Evolutionary conservation across 1,139 yeast species (phyloP).

Genomic region (Wickerhamomyces sp.): DNA sequence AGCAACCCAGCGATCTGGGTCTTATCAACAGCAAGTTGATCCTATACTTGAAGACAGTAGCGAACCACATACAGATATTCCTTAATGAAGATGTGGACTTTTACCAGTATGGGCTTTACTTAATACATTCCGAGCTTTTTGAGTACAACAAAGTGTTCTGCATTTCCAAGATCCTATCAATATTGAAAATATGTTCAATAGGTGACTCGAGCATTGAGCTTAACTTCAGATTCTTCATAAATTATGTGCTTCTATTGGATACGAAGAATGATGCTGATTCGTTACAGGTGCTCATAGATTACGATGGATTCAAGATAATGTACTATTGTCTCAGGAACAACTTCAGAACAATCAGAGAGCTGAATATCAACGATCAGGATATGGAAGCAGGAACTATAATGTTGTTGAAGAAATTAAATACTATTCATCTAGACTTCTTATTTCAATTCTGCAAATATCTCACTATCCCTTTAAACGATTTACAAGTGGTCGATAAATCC

Average conservation of each 20-base stretch:
- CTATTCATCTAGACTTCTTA: constrained; percentile 46
- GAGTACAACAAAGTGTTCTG: constrained; percentile 36
- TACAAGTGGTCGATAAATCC: constrained; percentile 44
- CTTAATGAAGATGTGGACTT: constrained; percentile 31
- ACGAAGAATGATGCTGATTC: constrained; percentile 39
- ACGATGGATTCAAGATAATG: constrained; percentile 43
- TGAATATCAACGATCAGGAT: constrained; percentile 12
- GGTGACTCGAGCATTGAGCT: constrained; percentile 19
- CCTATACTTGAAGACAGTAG: constrained; percentile 28
- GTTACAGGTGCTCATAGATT: constrained; percentile 43
- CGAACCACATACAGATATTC: constrained; percentile 29
- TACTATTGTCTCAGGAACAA: constrained; percentile 35
- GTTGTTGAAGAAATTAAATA: constrained; percentile 31
- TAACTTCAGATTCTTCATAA: constrained; percentile 39
- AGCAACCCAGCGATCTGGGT: constrained; percentile 17
- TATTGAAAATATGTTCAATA: constrained; percentile 33
- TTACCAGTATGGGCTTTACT: constrained; percentile 29
- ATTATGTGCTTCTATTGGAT: constrained; percentile 46
- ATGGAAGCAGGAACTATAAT: constrained; percentile 9
- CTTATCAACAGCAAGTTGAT: constrained; percentile 29
- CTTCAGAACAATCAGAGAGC: constrained; percentile 17
- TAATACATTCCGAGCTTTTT: constrained; percentile 34
- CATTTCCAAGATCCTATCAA: constrained; percentile 40
- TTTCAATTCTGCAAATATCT: constrained; percentile 50
- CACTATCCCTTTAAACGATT: constrained; percentile 38